Conservation (phyloP, 2,329 filamentous ascomycete genomes). For the Epichloe brachyelytri region DNA sequence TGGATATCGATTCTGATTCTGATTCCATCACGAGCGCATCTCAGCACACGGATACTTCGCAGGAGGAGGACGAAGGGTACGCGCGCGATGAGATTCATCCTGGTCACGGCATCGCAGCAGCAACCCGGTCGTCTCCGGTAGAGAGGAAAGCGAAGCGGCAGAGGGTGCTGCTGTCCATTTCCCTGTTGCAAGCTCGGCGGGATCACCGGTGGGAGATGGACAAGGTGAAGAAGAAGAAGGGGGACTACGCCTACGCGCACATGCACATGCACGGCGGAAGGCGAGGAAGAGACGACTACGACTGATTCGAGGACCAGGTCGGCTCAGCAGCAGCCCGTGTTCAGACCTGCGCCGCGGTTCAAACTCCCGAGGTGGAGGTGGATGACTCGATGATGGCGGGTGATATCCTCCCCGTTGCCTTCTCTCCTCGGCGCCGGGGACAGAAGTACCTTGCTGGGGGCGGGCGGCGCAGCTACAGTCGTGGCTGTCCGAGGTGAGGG, state of each 20-base stretch:
- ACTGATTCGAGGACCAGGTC: neutral
- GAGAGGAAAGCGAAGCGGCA: slow-evolving; percentile 9
- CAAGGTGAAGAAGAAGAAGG: neutral
- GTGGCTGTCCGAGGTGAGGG: slow-evolving; percentile 28
- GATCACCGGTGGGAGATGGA: neutral
- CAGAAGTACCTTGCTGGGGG: slow-evolving; percentile 23
- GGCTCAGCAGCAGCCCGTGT: slow-evolving; percentile 22
- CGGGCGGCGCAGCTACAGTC: slow-evolving; percentile 27
- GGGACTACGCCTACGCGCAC: too few species aligned
- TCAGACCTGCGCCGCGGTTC: slow-evolving; percentile 27
- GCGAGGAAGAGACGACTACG: neutral
- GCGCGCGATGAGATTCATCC: neutral
- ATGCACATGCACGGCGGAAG: neutral
- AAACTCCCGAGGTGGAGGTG: slow-evolving; percentile 18
- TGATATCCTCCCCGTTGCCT: slow-evolving; percentile 15
- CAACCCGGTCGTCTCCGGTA: neutral
- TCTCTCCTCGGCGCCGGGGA: slow-evolving; percentile 25
- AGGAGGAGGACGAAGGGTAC: neutral
- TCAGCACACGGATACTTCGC: neutral
- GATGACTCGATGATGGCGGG: slow-evolving; percentile 7
- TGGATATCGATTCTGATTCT: neutral
- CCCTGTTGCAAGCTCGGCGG: slow-evolving; percentile 9
- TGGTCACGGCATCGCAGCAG: too few species aligned
- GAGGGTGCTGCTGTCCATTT: slow-evolving; percentile 10
- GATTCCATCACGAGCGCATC: neutral